These are phyloP conservation scores for Taphrina flavorubra DNA, from an alignment of 1,139 yeast genomes.

Conservation along the genomic window DNA sequence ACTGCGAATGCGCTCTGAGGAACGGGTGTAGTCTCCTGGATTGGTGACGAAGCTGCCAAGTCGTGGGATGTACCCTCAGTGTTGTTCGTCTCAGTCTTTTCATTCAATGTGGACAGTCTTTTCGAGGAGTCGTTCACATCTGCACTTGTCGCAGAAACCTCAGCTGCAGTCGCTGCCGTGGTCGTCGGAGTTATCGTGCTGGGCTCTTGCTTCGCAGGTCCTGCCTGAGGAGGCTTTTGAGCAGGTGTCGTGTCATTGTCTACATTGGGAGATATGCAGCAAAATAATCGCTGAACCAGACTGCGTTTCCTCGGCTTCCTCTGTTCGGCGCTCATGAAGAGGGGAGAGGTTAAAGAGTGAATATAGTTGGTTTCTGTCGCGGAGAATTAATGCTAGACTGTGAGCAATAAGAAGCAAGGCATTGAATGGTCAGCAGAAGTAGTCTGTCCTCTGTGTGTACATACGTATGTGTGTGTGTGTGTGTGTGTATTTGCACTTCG, in stretches of 20 bases:
- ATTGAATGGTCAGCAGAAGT: not conserved
- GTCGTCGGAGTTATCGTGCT: not conserved
- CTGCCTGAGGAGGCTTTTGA: not conserved
- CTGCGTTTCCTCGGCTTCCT: conserved; percentile 16
- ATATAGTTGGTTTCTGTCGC: conserved; percentile 16
- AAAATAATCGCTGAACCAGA: conserved; percentile 9
- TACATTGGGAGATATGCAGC: conserved; percentile 17
- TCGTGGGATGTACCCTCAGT: not conserved
- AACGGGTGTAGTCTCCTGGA: not conserved
- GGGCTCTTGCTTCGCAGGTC: not conserved
- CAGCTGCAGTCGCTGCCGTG: no score
- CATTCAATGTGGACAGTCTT: not conserved
- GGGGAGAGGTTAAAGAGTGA: conserved; percentile 11
- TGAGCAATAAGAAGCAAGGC: not conserved
- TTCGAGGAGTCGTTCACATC: not conserved
- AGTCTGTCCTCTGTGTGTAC: not conserved
- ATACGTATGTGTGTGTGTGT: no score
- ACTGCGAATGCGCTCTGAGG: not conserved
- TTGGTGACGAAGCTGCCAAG: not conserved
- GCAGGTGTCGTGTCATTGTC: conserved; percentile 4
- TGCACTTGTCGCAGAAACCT: not conserved
- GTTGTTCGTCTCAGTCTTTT: conserved; percentile 5
- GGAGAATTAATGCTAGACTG: not conserved
- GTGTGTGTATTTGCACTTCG: not conserved
- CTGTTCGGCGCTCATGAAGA: conserved; percentile 26